Conservation (phyloP, 495 filamentous ascomycete species). For the Tuber magnatum region DNA sequence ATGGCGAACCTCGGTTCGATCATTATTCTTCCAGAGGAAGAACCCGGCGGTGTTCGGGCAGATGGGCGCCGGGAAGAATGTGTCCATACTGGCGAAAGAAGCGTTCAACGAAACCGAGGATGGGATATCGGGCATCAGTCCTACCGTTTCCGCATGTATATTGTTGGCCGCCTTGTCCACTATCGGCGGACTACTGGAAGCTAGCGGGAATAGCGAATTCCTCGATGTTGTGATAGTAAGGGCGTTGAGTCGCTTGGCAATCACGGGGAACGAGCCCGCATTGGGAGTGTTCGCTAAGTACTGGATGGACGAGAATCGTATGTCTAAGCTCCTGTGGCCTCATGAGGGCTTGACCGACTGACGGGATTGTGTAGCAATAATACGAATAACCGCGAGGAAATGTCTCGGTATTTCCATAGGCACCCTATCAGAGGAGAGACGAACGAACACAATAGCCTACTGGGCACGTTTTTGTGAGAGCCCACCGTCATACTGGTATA, state of each 20-base stretch:
- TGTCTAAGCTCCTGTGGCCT: background rate
- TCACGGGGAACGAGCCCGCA: constrained; percentile 9
- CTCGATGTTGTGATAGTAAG: constrained; percentile 19
- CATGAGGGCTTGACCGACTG: background rate
- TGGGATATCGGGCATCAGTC: constrained; percentile 23
- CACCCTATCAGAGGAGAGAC: constrained; percentile 12
- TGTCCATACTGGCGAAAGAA: constrained; percentile 24
- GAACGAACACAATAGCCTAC: constrained; percentile 16
- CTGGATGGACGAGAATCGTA: constrained; percentile 37
- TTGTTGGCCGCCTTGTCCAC: constrained; percentile 26
- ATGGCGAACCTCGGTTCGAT: constrained; percentile 21
- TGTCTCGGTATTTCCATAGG: constrained; percentile 25
- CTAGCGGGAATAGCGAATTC: constrained; percentile 24
- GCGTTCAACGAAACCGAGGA: constrained; percentile 10
- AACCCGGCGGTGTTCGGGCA: constrained; percentile 31
- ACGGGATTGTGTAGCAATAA: constrained; percentile 14
- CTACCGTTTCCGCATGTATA: constrained; percentile 32
- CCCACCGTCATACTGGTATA: background rate
- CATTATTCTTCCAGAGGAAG: constrained; percentile 33
- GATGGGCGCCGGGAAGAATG: constrained; percentile 29
- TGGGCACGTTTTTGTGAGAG: constrained; percentile 32
- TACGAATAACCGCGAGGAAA: constrained; percentile 30
- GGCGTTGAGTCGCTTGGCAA: constrained; percentile 9
- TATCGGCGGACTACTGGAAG: constrained; percentile 28
- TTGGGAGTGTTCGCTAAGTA: constrained; percentile 40